Conservation (phyloP, 768 basidiomycete species). For the Mycena galericulata region DNA sequence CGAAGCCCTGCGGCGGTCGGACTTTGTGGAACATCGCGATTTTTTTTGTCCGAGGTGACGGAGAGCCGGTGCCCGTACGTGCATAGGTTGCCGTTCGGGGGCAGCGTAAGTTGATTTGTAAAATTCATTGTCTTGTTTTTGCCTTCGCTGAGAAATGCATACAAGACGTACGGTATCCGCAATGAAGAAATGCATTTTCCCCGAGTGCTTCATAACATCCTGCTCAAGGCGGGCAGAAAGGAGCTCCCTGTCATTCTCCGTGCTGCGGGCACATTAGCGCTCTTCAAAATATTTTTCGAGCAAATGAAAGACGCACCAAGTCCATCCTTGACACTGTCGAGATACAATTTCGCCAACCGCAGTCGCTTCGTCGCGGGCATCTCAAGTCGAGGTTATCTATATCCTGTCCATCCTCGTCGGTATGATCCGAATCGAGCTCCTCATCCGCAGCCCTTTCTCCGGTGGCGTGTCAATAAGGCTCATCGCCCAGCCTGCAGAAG, state of each 20-base stretch:
- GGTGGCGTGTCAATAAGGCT: too few relatives aligned
- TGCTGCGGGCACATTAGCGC: constrained; percentile 51
- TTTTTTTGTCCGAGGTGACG: constrained; percentile 82
- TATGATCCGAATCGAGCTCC: constrained; percentile 74
- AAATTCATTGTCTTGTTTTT: not conserved
- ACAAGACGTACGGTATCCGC: constrained; percentile 75
- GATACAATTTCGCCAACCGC: constrained; percentile 89
- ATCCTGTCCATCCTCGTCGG: constrained; percentile 62
- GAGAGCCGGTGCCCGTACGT: constrained; percentile 82
- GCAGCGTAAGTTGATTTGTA: constrained; percentile 68
- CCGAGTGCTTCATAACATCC: constrained; percentile 91
- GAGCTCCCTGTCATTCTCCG: constrained; percentile 93
- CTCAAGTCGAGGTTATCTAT: constrained; percentile 83
- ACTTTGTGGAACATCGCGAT: constrained; percentile 70
- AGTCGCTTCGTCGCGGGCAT: constrained; percentile 95
- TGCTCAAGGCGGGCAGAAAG: constrained; percentile 91
- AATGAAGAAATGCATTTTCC: constrained; percentile 86
- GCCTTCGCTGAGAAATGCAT: not conserved
- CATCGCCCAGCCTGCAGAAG: too few relatives aligned
- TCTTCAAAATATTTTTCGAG: not conserved
- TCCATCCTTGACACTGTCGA: constrained; percentile 85
- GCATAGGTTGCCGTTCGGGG: constrained; percentile 63
- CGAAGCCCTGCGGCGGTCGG: constrained; percentile 47
- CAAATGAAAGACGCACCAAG: constrained; percentile 60
- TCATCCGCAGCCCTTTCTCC: constrained; percentile 57